Evolutionary conservation across 306 rosid genomes (phyloP).

Genomic region (Pyrus bretschneideri): DNA sequence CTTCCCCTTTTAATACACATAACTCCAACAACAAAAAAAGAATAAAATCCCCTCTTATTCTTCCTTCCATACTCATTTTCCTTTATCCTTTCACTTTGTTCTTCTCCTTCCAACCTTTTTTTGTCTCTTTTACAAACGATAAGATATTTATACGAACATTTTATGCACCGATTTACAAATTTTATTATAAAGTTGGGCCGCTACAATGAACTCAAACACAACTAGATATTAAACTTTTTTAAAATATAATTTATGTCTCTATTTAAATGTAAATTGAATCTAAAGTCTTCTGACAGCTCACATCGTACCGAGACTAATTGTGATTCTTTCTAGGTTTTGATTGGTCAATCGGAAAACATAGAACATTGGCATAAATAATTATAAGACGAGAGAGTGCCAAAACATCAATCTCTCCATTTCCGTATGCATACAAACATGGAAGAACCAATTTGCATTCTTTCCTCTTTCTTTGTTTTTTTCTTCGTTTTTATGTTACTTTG

Average conservation of each 20-base stretch:
- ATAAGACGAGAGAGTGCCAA: neutral
- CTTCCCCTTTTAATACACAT: conserved; percentile 24
- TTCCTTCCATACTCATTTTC: conserved; percentile 2
- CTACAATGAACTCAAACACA: too few species aligned
- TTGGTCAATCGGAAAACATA: neutral
- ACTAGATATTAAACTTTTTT: too few species aligned
- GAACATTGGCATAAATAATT: neutral
- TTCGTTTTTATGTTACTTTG: neutral
- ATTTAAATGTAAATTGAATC: neutral
- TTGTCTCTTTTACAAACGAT: too few species aligned
- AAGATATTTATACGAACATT: too few species aligned
- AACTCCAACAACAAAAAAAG: conserved; percentile 9
- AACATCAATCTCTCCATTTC: conserved; percentile 16
- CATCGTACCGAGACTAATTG: neutral
- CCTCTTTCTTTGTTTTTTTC: neutral
- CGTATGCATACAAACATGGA: neutral
- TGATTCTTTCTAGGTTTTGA: neutral
- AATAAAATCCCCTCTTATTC: neutral
- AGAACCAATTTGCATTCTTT: conserved; percentile 12
- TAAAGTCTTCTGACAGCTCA: too few species aligned
- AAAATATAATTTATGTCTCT: too few species aligned
- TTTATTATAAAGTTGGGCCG: neutral
- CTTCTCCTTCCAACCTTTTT: neutral
- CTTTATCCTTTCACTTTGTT: conserved; percentile 9
- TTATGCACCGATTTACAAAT: too few species aligned